Conservation (phyloP, 345 rosid species). For the Melaleuca alternifolia region DNA sequence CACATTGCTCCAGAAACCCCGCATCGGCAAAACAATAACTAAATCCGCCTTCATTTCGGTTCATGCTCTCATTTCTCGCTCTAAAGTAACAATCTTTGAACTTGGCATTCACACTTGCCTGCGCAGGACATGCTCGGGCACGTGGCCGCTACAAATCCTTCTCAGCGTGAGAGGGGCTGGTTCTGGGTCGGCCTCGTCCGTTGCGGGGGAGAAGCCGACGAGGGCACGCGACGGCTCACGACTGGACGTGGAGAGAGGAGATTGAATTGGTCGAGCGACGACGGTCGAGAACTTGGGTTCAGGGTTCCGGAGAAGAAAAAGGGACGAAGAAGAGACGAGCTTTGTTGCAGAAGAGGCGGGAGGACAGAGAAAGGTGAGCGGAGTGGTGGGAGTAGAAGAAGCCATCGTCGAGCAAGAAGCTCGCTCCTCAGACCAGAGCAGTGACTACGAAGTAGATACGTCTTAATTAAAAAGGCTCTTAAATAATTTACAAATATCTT, state of each 20-base stretch:
- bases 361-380: background rate
- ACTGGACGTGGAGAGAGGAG: background rate
- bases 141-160: conserved; percentile 35
- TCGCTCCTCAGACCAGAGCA: background rate
- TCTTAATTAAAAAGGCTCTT: too few relatives aligned
- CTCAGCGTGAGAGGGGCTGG: conserved; percentile 13
- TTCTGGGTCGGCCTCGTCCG: background rate
- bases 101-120: conserved; percentile 13
- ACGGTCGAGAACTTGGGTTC: background rate
- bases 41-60: background rate
- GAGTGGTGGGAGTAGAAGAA: background rate
- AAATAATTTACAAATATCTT: too few relatives aligned
- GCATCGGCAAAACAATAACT: background rate
- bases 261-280: background rate
- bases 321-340: conserved; percentile 18
- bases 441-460: background rate
- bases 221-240: background rate
- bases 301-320: background rate
- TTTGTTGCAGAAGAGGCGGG: background rate
- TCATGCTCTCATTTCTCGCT: background rate
- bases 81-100: background rate
- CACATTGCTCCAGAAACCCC: background rate
- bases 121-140: conserved; percentile 34
- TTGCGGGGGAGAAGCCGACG: background rate
- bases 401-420: background rate